Evolutionary conservation across 441 rosid species (phyloP).

Genomic region (Rhodomyrtus psidioides): DNA sequence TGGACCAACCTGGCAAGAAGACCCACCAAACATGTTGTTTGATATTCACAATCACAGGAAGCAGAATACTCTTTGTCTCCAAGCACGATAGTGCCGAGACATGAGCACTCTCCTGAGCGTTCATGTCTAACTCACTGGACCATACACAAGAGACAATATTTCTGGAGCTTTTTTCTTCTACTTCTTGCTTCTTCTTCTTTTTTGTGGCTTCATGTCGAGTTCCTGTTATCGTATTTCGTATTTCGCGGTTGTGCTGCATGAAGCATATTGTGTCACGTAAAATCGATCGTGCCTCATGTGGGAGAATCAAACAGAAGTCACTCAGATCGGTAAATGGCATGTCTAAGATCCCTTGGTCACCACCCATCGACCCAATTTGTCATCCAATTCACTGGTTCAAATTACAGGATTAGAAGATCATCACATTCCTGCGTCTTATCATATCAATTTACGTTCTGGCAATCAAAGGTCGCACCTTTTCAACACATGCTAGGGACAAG

Average conservation of each 20-base stretch:
- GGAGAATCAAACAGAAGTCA: not conserved
- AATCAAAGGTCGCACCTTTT: not conserved
- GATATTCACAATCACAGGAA: not conserved
- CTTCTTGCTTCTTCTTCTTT: not conserved
- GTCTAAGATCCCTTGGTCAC: not conserved
- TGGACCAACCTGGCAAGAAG: not conserved
- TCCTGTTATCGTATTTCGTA: not conserved
- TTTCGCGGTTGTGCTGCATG: not conserved
- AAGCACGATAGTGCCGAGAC: not conserved
- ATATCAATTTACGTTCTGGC: not conserved
- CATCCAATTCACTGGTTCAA: not conserved
- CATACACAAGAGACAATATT: not conserved
- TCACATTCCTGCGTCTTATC: not conserved
- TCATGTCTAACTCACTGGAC: not conserved
- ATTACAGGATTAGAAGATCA: not conserved
- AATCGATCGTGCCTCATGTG: not conserved
- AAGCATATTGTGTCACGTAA: not conserved
- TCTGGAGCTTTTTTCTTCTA: not conserved
- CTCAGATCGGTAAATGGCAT: not conserved
- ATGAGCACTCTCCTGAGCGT: not conserved
- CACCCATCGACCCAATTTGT: not conserved
- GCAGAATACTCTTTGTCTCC: not conserved
- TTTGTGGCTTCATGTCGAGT: not conserved
- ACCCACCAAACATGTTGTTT: not conserved
- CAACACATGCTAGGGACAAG: not conserved